Evolutionary conservation across 2,329 filamentous ascomycete genomes (phyloP), one percentile per base, ranked within the genome.

Genomic region (Biscogniauxia sp.): DNA sequence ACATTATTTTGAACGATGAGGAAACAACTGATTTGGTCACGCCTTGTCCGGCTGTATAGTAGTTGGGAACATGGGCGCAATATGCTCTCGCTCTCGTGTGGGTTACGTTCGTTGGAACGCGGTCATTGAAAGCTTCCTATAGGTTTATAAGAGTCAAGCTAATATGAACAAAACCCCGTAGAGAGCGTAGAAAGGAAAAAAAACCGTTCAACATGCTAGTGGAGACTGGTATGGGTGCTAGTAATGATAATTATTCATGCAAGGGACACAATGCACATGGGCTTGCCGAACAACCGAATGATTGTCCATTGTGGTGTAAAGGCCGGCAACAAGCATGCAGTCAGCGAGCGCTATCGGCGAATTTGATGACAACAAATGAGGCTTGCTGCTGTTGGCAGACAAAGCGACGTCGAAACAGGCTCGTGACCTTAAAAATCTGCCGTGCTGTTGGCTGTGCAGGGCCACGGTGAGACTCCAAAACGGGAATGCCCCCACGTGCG

Each of bases 401-500:
- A 61, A 59, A 63, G 61, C 57, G 64, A 71, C 66, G 69, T 71
- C 63, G 53, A 64, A 65, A 65, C 58, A 66, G 60, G 64, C 69
- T 68, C 68, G 69, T 71, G 68, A 70, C 68, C 61, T 60, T 54
- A 56, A 56, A 37, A 58, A 56, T 56, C 59, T 59, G 19, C 54
- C 62, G 59, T 26, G 49, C 62, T 60, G 61, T 59, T 56, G 57
- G 54, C 58, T 45, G 60, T 37, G 25, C 28, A 56, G 50, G 3
- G 51, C 28, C 37, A 54, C 57, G 60, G 64, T 64, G 55, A 62
- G 61, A 63, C 61, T 59, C 53, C 49, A 26, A 25, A 60, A 58
- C 37, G 37, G 37, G 37, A n/a, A 45, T 45, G 37, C 66, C 69
- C 66, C 69, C 69, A 70, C 69, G 68, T 71, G 69, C 64, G 60